These are phyloP conservation scores for Nepenthes alata DNA, from an alignment of 179 eudicot genomes.

Conservation along the genomic window DNA sequence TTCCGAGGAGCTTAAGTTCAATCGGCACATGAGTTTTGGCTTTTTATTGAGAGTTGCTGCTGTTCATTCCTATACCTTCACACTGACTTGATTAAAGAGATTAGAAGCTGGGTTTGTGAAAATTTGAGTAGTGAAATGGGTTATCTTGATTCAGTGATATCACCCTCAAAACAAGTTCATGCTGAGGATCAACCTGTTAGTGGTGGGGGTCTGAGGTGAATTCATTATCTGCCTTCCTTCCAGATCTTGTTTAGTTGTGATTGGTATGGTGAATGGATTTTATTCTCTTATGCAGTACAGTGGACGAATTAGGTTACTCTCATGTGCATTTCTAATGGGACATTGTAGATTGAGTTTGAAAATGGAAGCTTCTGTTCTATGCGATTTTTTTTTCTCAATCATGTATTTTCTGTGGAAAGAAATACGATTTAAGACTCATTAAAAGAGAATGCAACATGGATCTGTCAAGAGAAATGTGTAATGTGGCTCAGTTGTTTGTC, in stretches of 20 bases:
- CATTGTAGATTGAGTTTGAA: no score
- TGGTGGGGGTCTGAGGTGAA: constrained; percentile 69
- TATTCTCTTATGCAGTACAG: neutral
- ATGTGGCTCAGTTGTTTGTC: no score
- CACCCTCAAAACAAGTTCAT: constrained; percentile 46
- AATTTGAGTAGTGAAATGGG: constrained; percentile 47
- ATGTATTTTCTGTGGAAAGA: no score
- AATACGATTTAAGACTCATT: no score
- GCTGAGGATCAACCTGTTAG: constrained; percentile 54
- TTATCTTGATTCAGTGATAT: constrained; percentile 62
- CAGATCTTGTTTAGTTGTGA: neutral
- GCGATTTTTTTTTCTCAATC: no score
- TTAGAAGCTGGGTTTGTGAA: constrained; percentile 19
- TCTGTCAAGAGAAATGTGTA: no score
- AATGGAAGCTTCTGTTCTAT: no score
- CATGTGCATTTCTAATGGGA: no score
- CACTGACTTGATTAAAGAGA: constrained; percentile 8
- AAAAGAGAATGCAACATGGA: no score
- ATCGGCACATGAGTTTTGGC: constrained; percentile 18
- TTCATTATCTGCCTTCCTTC: neutral
- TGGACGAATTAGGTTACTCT: no score
- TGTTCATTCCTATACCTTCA: constrained; percentile 4
- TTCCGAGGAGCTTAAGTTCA: constrained; percentile 26
- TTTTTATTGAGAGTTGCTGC: constrained; percentile 8
- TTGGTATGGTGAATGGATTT: neutral